Evolutionary conservation across 805 yeast genomes (phyloP), one percentile per base, ranked within the genome.

Genomic region (Soucietia sequanensis): DNA sequence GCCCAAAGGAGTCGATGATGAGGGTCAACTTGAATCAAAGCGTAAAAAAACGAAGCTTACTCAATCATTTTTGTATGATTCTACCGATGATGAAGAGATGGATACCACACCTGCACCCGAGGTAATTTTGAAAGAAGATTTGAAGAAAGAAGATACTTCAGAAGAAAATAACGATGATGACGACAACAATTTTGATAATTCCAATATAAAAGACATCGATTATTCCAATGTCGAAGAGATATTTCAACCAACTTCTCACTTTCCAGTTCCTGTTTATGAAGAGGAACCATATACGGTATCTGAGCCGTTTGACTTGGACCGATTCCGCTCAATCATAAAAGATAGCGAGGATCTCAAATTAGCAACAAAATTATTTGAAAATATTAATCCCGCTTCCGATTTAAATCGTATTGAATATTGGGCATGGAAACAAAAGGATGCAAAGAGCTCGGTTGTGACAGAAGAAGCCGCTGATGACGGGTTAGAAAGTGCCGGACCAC

Each of bases 301-400:
- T 3, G 41, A 42, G 10, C 43, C 43, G 4, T 49, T 59, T 22
- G 78, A 75, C 29, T 48, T 88, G 15, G 64, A 61, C 4, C 65
- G 66, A 13, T 43, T 86, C 3, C 84, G 81, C 42, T 51, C 56
- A 2, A 37, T 78, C 2, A 59, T 89, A 5, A 78, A 76, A 46
- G 96, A 89, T 50, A 78, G 76, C 1, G 96, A 90, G 54, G 97
- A 89, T 56, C 60, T 80, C 31, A 54, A 51, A 23, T 51, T 83
- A 12, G 69, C 85, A 14, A 65, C 67, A 35, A 66, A 70, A 35
- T 63, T 77, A 0, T 55, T 81, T 8, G 34, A 41, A 4, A 50
- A 48, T 3, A 37, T 42, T 20, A 37, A 39, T 9, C 32, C 50
- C 3, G 30, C 50, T 5, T 41, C 50, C 4, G 54, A 50, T 5